Evolutionary conservation across 1,284 basidiomycete genomes (phyloP).

Genomic region (Peniophora sp.): DNA sequence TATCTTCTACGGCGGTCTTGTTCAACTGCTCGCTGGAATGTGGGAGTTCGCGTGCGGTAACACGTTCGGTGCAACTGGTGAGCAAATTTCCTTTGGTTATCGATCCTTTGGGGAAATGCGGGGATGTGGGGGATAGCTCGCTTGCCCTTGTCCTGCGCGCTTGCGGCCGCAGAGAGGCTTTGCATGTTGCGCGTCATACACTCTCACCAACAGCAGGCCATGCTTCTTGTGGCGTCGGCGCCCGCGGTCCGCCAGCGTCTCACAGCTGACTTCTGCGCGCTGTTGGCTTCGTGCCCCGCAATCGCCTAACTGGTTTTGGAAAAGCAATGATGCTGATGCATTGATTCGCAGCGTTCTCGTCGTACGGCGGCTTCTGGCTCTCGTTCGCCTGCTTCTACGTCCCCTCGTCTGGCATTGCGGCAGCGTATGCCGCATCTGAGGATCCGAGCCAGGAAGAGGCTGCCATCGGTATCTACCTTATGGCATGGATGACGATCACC

Average conservation of each 20-base stretch:
- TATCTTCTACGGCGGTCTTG: constrained; percentile 75
- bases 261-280: not conserved
- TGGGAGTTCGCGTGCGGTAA: constrained; percentile 80
- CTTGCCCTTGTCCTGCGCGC: constrained; percentile 1
- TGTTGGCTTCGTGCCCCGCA: too few species aligned
- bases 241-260: not conserved
- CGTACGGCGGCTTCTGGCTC: constrained; percentile 83
- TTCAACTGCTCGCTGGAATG: constrained; percentile 70
- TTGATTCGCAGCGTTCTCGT: constrained; percentile 54
- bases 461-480: constrained; percentile 62
- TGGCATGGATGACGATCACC: constrained; percentile 68
- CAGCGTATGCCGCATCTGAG: constrained; percentile 34
- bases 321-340: not conserved
- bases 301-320: not conserved
- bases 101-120: not conserved
- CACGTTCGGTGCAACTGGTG: constrained; percentile 61
- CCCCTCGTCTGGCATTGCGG: constrained; percentile 52
- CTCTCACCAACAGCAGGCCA: not conserved
- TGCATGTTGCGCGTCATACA: not conserved
- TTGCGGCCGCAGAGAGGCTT: not conserved
- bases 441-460: constrained; percentile 34
- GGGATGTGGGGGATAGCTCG: not conserved
- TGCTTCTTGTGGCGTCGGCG: not conserved
- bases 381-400: constrained; percentile 64
- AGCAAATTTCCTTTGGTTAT: constrained; percentile 17